Percentiles rank a stretch among this genome's conserved stretches.
These are phyloP conservation scores for Phytophthora lateralis DNA, from an alignment of 352 stramenopile genomes.

Conservation along the genomic window DNA sequence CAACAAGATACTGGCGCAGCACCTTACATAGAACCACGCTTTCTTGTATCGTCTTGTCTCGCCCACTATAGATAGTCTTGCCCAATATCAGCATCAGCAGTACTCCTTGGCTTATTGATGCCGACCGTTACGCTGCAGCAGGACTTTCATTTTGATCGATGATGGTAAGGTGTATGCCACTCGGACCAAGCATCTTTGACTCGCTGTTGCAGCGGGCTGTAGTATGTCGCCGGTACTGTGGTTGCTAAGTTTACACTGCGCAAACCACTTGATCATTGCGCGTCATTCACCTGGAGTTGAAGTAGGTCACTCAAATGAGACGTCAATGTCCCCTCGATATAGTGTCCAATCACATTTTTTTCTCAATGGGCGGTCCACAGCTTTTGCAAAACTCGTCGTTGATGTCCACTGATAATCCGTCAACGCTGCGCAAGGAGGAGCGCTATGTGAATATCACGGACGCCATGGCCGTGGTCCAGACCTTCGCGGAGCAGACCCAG, in stretches of 20 bases:
- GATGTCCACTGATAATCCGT: constrained; percentile 18
- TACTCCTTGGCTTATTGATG: too few species aligned
- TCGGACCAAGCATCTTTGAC: too few species aligned
- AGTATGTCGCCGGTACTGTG: too few species aligned
- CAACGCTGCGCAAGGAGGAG: constrained; percentile 58
- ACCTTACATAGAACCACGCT: neutral
- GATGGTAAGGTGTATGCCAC: too few species aligned
- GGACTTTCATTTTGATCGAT: too few species aligned
- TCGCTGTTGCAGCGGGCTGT: too few species aligned
- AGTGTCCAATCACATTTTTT: neutral
- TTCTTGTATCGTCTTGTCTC: neutral
- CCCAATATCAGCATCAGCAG: too few species aligned
- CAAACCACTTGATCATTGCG: too few species aligned
- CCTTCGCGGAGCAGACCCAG: constrained; percentile 61
- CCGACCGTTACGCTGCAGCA: too few species aligned
- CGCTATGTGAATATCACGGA: constrained; percentile 68
- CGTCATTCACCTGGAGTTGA: too few species aligned
- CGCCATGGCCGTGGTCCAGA: constrained; percentile 64
- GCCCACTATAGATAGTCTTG: too few species aligned
- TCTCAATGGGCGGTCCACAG: constrained; percentile 8
- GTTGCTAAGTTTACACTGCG: too few species aligned
- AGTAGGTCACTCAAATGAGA: neutral
- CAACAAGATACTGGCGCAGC: neutral
- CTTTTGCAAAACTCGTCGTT: constrained; percentile 45
- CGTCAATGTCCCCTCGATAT: neutral